These are phyloP conservation scores for Artemisia tridentata DNA, from an alignment of 129 eudicot species.

Conservation along the genomic window DNA sequence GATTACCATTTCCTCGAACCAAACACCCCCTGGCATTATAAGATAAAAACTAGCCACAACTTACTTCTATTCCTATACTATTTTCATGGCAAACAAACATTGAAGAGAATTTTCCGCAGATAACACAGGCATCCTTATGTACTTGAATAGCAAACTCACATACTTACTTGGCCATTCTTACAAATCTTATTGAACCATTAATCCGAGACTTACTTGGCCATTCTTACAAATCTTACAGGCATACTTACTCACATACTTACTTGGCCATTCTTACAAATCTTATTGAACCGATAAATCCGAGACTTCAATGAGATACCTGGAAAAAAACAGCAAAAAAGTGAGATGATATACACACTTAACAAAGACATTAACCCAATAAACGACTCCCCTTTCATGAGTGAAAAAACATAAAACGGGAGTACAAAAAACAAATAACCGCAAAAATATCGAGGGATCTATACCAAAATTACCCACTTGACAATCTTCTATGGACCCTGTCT, in stretches of 20 bases:
- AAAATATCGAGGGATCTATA: background rate
- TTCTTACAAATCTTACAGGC: background rate
- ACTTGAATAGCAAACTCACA: background rate
- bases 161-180: background rate
- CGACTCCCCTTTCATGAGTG: too few species aligned
- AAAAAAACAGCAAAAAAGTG: slow-evolving; percentile 7
- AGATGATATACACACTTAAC: background rate
- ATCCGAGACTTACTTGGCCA: background rate
- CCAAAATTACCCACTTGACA: background rate
- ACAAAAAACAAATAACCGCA: too few species aligned
- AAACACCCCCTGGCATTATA: background rate
- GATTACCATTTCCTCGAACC: too few species aligned
- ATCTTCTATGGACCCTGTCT: slow-evolving; percentile 8
- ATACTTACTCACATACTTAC: background rate
- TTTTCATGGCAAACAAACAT: background rate
- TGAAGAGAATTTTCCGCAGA: background rate
- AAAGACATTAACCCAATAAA: background rate
- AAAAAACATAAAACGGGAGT: too few species aligned
- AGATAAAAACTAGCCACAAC: background rate
- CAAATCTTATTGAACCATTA: background rate
- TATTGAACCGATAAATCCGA: background rate
- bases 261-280: background rate
- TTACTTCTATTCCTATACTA: background rate
- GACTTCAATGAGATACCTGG: slow-evolving; percentile 21
- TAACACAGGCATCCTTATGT: background rate